Evolutionary conservation across 176 grass and related monocot species (phyloP).

Genomic region (Triticum timopheevii): DNA sequence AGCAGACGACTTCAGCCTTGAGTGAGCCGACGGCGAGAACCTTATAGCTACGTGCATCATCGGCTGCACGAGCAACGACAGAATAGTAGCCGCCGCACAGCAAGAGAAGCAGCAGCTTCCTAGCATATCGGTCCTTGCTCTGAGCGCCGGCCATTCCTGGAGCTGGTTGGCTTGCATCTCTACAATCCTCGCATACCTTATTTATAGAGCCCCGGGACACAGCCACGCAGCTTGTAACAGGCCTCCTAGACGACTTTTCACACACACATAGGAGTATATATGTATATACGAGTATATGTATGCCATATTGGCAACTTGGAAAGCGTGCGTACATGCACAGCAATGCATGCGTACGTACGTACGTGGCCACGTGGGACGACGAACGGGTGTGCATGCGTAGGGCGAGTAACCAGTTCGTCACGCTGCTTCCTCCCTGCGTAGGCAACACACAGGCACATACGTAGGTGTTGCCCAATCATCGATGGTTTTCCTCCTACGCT

Average conservation of each 20-base stretch:
- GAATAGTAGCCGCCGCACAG: constrained; percentile 21
- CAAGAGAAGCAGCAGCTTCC: constrained; percentile 14
- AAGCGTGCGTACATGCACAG: not conserved
- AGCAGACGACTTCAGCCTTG: constrained; percentile 3
- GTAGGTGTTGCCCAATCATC: not conserved
- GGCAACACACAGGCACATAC: too few relatives aligned
- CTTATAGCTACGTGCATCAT: not conserved
- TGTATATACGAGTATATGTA: too few relatives aligned
- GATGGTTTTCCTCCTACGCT: not conserved
- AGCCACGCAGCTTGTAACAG: not conserved
- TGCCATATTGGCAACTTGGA: not conserved
- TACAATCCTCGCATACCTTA: not conserved
- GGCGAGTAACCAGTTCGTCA: too few relatives aligned
- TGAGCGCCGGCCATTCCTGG: not conserved
- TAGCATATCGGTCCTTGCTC: not conserved
- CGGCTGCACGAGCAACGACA: not conserved
- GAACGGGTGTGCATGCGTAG: too few relatives aligned
- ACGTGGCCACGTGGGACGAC: not conserved
- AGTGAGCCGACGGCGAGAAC: not conserved
- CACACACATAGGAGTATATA: too few relatives aligned
- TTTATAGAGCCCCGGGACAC: not conserved
- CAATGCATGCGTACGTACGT: not conserved
- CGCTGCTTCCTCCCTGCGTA: too few relatives aligned
- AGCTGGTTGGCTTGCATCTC: not conserved
- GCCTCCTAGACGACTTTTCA: too few relatives aligned